Percentiles rank a stretch among this genome's conserved stretches.
phyloP scores from a whole-genome alignment of 116 monocot species.

The Papilionanthe hybrid region DNA sequence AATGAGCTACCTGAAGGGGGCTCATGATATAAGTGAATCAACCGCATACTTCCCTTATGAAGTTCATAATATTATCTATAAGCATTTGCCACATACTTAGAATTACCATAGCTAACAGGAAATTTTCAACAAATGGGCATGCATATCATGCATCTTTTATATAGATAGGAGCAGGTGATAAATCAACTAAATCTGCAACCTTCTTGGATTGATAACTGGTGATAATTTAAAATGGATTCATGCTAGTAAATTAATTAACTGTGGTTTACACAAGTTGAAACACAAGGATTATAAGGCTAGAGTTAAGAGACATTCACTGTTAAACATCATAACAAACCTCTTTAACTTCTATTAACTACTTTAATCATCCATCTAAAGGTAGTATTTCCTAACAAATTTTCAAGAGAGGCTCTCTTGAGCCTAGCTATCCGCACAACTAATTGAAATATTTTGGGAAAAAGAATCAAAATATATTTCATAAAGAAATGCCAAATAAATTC shows the following conservation, averaged over 20 bases:
- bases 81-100: background rate
- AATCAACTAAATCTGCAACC: background rate
- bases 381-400: background rate
- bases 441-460: background rate
- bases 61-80: background rate
- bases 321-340: background rate
- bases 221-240: background rate
- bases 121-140: background rate
- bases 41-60: background rate
- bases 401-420: background rate
- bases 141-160: background rate
- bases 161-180: background rate
- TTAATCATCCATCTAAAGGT: background rate
- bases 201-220: background rate
- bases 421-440: background rate
- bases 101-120: background rate
- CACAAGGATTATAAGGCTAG: background rate
- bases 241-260: background rate
- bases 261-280: background rate
- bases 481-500: background rate
- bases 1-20: background rate
- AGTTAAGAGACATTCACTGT: background rate
- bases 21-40: background rate
- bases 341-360: background rate
- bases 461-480: background rate